Base-by-base conservation (phyloP, 768 basidiomycete species). In the Boletus speciosus region DNA sequence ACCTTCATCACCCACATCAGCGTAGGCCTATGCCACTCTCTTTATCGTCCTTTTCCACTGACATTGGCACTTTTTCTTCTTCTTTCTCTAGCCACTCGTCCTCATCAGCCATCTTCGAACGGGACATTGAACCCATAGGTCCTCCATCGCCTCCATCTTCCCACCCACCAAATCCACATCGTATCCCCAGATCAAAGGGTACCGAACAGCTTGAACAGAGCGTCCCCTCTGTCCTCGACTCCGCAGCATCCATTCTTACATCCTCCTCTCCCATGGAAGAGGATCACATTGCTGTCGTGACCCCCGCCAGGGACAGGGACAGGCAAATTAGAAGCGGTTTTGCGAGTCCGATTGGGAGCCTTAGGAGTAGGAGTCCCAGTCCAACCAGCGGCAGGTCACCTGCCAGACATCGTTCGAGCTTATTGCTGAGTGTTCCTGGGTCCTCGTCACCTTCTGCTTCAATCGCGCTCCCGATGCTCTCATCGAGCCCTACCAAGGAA, bases 71-170 rank as follows among this genome's bases (percentile, higher is more conserved):
- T 2, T 27, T 55, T 43, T 34, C 51, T 21, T 12, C 11, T 27
- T 16, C 11, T 42, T 31, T 45, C 37, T 55, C 52, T 49, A 58
- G 62, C 1, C 82, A 89, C 62, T 93, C 90, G 0, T 90, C 89
- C 0, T 90, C 89, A 0, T 93, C 90, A 1, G 91, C 92, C 36
- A 95, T 94, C 53, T 95, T 95, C 56, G 92, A 95, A 71, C 83
- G 92, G 35, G 92, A 95, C 67, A 92, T 95, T 58, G 92, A 93
- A 60, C 85, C 85, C 15, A 50, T 71, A 1, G 62, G 65, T 6
- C 66, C 69, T 0, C 64, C 67, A 61, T 78, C 72, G 34, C 78
- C 63, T 55, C 71, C 52, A 42, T 61, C 75, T 68, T 61, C 75
- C 58, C 76, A 60, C 51, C 76, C 70, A 2, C 66, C 61, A 27